These are phyloP conservation scores for Colletotrichum tabaci DNA, from an alignment of 2,329 filamentous ascomycete species.

Conservation along the genomic window DNA sequence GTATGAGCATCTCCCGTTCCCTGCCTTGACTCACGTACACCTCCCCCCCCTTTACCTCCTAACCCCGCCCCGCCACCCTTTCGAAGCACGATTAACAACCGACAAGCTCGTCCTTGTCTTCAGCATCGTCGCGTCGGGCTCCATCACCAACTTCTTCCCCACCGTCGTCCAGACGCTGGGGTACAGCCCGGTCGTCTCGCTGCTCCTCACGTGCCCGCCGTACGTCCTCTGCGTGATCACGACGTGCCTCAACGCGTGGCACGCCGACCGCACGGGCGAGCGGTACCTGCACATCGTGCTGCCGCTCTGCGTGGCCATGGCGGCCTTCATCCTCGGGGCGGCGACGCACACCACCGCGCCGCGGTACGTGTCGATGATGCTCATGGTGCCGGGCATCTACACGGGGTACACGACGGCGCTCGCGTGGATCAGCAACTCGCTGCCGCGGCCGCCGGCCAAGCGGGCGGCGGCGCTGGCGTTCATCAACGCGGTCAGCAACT, in stretches of 20 bases:
- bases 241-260: constrained; percentile 76
- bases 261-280: constrained; percentile 80
- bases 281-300: constrained; percentile 77
- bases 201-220: constrained; percentile 76
- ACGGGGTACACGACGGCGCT: constrained; percentile 73
- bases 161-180: constrained; percentile 79
- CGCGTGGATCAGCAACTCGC: constrained; percentile 81
- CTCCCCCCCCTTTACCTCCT: too few relatives aligned
- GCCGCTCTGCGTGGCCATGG: constrained; percentile 73
- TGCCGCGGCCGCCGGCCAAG: constrained; percentile 83
- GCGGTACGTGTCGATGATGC: constrained; percentile 66
- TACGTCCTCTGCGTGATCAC: constrained; percentile 75
- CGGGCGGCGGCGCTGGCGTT: constrained; percentile 78
- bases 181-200: constrained; percentile 72
- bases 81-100: neutral
- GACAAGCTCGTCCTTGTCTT: constrained; percentile 68
- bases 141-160: constrained; percentile 79
- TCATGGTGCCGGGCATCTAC: constrained; percentile 57
- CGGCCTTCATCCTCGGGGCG: constrained; percentile 78
- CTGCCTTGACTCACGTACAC: too few relatives aligned
- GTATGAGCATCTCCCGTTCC: neutral
- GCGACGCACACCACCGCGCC: constrained; percentile 72
- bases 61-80: neutral
- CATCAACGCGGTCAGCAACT: constrained; percentile 75
- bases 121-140: constrained; percentile 69